Base-by-base conservation (phyloP, 108 stramenopile species). In the Cyclotella baltica region DNA sequence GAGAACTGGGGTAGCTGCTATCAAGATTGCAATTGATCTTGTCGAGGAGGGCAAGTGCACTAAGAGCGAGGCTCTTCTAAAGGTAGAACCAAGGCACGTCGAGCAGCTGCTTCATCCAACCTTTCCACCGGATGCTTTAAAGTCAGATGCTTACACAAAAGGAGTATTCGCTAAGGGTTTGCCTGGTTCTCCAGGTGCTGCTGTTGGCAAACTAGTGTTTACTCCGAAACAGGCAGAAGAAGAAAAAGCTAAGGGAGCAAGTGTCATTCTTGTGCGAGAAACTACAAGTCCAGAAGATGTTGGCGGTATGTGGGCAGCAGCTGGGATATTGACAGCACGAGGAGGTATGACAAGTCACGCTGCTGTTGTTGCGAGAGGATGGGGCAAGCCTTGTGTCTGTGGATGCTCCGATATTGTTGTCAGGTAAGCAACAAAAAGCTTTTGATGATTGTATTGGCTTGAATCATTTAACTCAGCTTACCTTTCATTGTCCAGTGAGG, bases 371-470 rank as follows among this genome's bases (percentile, higher is more conserved):
- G 93, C 95, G 22, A 83, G 95, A 25, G 92, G 95, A 55, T 93
- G 93, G 95, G 95, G 95, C 48, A 94, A 94, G 81, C 93, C 93
- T 62, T 96, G 95, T 79, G 93, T 96, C 16, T 90, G 88, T 57
- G 95, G 95, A 28, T 89, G 88, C 78, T 84, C 82, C 38, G 89
- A 87, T 27, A 83, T 94, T 56, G 75, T 79, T 36, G 82, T 96
- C 40, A 81, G 67, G 67, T 67, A 30, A 30, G n/a, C n/a, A 15
- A n/a, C 15, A n/a, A n/a, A n/a, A n/a, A n/a, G n/a, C n/a, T n/a
- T n/a, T n/a, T n/a, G 51, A 22, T 22, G 13, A 4, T 37, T 40
- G 22, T 38, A 2, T 19, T 3, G 36, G 62, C 5, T 40, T 13
- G 4, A 22, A 25, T 64, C 9, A n/a, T n/a, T 20, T 16, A 20